phyloP scores from a whole-genome alignment of 441 rosid species.

The Euphorbia celastroides region DNA sequence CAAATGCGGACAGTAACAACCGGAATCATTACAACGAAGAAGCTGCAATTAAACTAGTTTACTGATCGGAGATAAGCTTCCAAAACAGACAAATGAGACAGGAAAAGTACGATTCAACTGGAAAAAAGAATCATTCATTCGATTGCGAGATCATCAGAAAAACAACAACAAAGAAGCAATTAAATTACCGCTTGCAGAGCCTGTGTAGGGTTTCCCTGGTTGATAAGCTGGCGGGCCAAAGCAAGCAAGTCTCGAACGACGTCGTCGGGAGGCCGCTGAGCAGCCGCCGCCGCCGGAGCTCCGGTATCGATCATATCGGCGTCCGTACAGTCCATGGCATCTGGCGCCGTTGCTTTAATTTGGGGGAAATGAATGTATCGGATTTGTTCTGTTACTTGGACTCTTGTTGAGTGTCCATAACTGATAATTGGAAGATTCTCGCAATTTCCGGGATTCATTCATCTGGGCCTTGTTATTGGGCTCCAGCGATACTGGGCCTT shows the following conservation, averaged over 20 bases:
- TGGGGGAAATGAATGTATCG: no score
- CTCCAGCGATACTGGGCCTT: no score
- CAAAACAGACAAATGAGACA: not conserved
- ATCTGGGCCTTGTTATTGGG: no score
- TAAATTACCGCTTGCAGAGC: slow-evolving; percentile 81
- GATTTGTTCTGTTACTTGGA: no score
- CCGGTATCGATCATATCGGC: slow-evolving; percentile 51
- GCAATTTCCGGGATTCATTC: no score
- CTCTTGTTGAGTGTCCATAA: no score
- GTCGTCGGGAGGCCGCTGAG: slow-evolving; percentile 21
- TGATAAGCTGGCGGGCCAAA: slow-evolving; percentile 63
- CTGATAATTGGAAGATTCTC: no score
- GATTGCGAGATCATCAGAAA: not conserved
- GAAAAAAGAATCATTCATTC: not conserved
- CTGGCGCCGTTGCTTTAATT: no score
- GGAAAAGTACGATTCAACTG: not conserved
- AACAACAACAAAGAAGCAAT: not conserved
- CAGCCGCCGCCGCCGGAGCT: not conserved
- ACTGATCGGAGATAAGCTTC: not conserved
- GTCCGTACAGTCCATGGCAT: slow-evolving; percentile 42
- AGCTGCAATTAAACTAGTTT: not conserved
- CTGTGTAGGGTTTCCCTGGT: slow-evolving; percentile 76
- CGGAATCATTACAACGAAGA: not conserved
- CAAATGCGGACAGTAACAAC: not conserved
- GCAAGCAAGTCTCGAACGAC: slow-evolving; percentile 45